phyloP scores from a whole-genome alignment of 345 rosid species.

The Zanthoxylum bungeanum region DNA sequence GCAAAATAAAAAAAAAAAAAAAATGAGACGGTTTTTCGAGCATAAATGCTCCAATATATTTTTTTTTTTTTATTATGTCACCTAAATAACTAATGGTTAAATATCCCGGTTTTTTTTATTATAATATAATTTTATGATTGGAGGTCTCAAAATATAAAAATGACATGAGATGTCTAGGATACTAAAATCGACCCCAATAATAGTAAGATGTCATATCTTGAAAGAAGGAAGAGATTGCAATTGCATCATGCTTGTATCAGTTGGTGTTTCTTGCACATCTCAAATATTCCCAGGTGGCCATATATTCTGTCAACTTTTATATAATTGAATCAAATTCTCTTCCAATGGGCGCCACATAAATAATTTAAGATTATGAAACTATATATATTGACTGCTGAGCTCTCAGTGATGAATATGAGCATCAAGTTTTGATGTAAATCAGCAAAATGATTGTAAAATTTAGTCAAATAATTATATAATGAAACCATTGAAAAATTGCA shows the following conservation, averaged over 20 bases:
- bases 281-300: conserved; percentile 29
- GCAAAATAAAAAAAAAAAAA: no score
- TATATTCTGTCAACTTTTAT: conserved; percentile 9
- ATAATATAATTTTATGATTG: no score
- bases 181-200: conserved; percentile 34
- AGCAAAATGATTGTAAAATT: not conserved
- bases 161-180: no score
- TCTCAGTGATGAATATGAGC: not conserved
- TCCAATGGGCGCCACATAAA: conserved; percentile 5
- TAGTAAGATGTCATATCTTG: conserved; percentile 26
- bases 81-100: no score
- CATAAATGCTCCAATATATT: no score
- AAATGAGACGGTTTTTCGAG: no score
- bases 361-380: conserved; percentile 10
- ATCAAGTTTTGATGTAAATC: not conserved
- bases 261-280: conserved; percentile 37
- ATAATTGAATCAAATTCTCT: conserved; percentile 24
- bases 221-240: conserved; percentile 2
- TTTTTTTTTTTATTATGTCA: no score
- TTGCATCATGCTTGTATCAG: not conserved
- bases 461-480: not conserved
- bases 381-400: conserved; percentile 9
- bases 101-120: no score
- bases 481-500: not conserved
- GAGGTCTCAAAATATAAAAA: no score